Evolutionary conservation across 805 yeast species (phyloP).

Genomic region (Monosporozyma aerobia): DNA sequence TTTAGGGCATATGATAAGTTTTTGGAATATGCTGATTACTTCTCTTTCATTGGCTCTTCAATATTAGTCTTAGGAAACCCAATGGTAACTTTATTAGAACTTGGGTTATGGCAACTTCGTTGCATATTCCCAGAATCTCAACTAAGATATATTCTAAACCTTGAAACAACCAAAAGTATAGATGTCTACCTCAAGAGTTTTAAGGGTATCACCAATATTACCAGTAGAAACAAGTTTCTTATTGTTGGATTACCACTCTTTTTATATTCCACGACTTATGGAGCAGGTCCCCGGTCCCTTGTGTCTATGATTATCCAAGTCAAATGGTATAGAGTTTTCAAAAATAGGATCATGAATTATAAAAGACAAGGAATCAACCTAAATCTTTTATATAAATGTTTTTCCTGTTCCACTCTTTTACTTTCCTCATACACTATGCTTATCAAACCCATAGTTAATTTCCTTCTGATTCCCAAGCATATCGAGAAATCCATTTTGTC

Average conservation of each 20-base stretch:
- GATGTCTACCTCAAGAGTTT: constrained; percentile 20
- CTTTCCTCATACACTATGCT: background rate
- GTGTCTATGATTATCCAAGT: background rate
- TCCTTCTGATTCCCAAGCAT: background rate
- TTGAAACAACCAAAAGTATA: constrained; percentile 21
- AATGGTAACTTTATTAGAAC: constrained; percentile 14
- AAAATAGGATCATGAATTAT: constrained; percentile 8
- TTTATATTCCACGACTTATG: constrained; percentile 7
- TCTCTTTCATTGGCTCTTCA: constrained; percentile 3
- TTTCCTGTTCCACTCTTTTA: background rate
- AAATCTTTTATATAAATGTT: constrained; percentile 1
- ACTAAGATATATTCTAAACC: constrained; percentile 15
- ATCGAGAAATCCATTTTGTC: background rate
- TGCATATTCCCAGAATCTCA: constrained; percentile 22
- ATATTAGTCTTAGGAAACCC: constrained; percentile 8
- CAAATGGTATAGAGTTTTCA: background rate
- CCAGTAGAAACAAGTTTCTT: constrained; percentile 10
- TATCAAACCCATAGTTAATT: background rate
- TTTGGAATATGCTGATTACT: constrained; percentile 3
- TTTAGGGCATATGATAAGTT: constrained; percentile 1
- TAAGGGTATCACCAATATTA: constrained; percentile 16
- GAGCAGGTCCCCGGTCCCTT: background rate
- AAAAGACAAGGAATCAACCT: constrained; percentile 3
- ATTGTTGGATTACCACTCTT: constrained; percentile 18
- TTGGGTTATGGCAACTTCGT: constrained; percentile 23